Evolutionary conservation across 129 eudicot genomes (phyloP), one percentile per base, ranked within the genome.

Genomic region (Heracleum sosnowskyi): DNA sequence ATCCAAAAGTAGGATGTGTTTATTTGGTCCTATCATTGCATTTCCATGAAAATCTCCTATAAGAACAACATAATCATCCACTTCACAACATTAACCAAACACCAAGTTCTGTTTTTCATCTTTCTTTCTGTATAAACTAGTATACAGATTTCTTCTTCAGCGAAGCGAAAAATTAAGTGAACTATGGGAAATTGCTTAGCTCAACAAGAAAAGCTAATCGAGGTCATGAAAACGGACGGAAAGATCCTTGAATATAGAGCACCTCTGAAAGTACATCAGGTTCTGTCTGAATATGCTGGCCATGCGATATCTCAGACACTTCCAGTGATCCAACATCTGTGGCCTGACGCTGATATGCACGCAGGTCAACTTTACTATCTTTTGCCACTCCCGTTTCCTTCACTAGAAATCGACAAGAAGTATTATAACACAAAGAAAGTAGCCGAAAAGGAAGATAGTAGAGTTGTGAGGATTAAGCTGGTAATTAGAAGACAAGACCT

Each of bases 101-200:
- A 51, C 35, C 80, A 41, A 47, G 69, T 15, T 24, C 29, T 11
- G 15, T 4, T 17, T 40, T 72, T 7, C 44, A 4, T 15, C 60
- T 20, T 0, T 62, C 42, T 33, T 12, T 78, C 72, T 62, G 7
- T 45, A 31, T 62, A 63, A 73, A 18, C 15, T 4, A 29, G 40
- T 46, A 45, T 11, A 47, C 57, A 49, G 57, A 49, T 49, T 17
- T 49, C 57, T 49, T 49, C 8, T 49, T 49, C n/a, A 35, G 40
- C 69, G 8, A 60, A 35, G 40, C 69, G 8, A 60, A 33, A 74
- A 31, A 7, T 78, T 33, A 73, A 36, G 55, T 28, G 7, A 84
- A 79, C 41, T 63, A 93, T 93, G 97, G 93, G 98, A 28, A 90
- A 93, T 76, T 90, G 98, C 86, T 73, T 91, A 80, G 85, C 64